Evolutionary conservation across 192 early-diverging fungal species (phyloP).

Genomic region (Umbelopsis sp.): DNA sequence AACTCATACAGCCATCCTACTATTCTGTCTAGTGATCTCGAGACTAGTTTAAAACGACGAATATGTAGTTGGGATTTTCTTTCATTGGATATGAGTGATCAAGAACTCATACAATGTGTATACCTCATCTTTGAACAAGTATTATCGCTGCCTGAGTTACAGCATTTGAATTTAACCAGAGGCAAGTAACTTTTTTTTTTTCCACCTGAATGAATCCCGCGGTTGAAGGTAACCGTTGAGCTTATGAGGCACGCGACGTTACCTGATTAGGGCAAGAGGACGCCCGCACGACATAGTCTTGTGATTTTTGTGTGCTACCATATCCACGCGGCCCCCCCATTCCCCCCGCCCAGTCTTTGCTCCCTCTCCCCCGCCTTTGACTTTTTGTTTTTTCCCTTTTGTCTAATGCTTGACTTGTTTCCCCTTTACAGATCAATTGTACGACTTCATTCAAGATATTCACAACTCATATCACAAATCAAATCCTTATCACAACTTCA

Average conservation of each 20-base stretch:
- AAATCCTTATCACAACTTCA: slow-evolving; percentile 94
- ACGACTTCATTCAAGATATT: slow-evolving; percentile 51
- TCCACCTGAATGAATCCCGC: not conserved
- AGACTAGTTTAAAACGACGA: slow-evolving; percentile 46
- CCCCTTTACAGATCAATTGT: slow-evolving; percentile 44
- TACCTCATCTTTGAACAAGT: slow-evolving; percentile 71
- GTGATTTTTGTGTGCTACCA: slow-evolving; percentile 14
- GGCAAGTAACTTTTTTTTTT: slow-evolving; percentile 33
- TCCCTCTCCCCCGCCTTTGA: no score
- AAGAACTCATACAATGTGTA: slow-evolving; percentile 69
- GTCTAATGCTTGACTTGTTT: slow-evolving; percentile 8
- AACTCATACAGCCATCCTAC: not conserved
- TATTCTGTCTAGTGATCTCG: slow-evolving; percentile 37
- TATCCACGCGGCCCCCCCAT: not conserved
- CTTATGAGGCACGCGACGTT: slow-evolving; percentile 14
- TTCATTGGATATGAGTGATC: slow-evolving; percentile 61
- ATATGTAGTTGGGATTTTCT: slow-evolving; percentile 71
- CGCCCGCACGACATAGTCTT: slow-evolving; percentile 6
- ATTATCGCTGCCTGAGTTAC: slow-evolving; percentile 52
- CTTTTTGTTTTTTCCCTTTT: not conserved
- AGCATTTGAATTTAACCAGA: slow-evolving; percentile 58
- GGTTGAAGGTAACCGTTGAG: not conserved
- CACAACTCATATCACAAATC: slow-evolving; percentile 55
- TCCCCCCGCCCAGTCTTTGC: not conserved
- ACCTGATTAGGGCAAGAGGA: not conserved